Evolutionary conservation across 2,329 filamentous ascomycete genomes (phyloP), one percentile per base, ranked within the genome.

Genomic region (Cercospora beticola): DNA sequence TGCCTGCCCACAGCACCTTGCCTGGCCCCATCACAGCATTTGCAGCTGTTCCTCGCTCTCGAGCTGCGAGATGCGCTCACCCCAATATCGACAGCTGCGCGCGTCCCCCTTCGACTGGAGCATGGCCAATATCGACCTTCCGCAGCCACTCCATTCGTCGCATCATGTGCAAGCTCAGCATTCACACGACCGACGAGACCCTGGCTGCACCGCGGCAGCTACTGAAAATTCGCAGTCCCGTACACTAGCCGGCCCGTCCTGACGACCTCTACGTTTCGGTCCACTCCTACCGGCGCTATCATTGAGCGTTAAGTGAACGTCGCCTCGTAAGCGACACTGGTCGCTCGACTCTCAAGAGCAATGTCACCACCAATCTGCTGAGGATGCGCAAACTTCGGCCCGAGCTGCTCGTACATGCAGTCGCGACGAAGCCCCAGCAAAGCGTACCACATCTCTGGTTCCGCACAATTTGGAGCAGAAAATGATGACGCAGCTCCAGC

Each of bases 241-340:
- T 49, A 16, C 14, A 57, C 62, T 40, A 64, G 62, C 31, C 62
- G 49, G 52, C 46, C 49, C 59, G 59, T 58, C 23, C 54, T 58
- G 54, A 26, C 33, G 33, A 14, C 36, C 33, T 28, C 59, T 62
- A 62, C 6, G 59, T 62, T 62, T 62, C 62, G 62, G 31, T 58
- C 49, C 49, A 16, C n/a, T 28, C 23, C 23, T 56, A 58, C 62
- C 62, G 62, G 62, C 62, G 62, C 62, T 5, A 43, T 43, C 28
- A 12, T 31, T 46, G 30, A 31, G 31, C 31, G 52, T 64, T 57
- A 62, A 26, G 31, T 64, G 31, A 36, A 64, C 62, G 49, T 64
- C 52, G 60, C 60, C 60, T 62, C 60, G 60, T 62, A 62, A 46
- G 62, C 43, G 28, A 52, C 43, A 33, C 43, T 52, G 30, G n/a